Evolutionary conservation across 2,329 filamentous ascomycete genomes (phyloP), one percentile per base, ranked within the genome.

Genomic region (Amphichorda felina): DNA sequence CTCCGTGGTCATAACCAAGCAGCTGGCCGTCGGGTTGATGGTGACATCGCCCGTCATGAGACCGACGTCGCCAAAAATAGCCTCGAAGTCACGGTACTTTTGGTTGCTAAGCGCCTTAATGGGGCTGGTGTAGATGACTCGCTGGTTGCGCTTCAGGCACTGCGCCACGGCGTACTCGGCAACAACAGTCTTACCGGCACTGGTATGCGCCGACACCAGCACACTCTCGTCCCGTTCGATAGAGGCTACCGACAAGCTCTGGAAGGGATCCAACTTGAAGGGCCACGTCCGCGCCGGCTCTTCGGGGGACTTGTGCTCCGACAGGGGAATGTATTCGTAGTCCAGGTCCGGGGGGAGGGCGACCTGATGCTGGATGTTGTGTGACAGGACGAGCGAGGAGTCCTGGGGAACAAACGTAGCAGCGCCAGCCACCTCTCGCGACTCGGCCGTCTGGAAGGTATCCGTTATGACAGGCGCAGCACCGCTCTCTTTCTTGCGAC

Each of bases 31-130:
- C 4, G 93, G 93, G 57, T 98, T 98, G 60, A 98, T 98, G 17
- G 91, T 98, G 43, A 96, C 89, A 72, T 98, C 91, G 51, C 91
- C 91, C 5, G 91, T 98, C 89, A 98, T 96, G 41, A 98, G 69
- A 39, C 91, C 91, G 35, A 95, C 89, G 54, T 98, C 91, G 40
- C 88, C 89, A 62, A 98, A 98, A 40, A 94, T 85, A 29, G 83
- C 85, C 46, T 83, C 79, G 57, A 98, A 98, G 54, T 98, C 91
- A 66, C 91, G 74, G 57, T 94, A 98, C 56, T 98, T 98, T 54
- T 98, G 91, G 61, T 98, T 98, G 60, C 88, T 96, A 49, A 98
- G 67, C 9, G 91, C 91, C 63, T 98, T 98, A 69, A 98, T 98
- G 2, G 91, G 91, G 70, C 88, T 95, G 8, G 91, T 98, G 63